Evolutionary conservation across 2,329 filamentous ascomycete genomes (phyloP).

Genomic region (Dryadomyces sulphureus): DNA sequence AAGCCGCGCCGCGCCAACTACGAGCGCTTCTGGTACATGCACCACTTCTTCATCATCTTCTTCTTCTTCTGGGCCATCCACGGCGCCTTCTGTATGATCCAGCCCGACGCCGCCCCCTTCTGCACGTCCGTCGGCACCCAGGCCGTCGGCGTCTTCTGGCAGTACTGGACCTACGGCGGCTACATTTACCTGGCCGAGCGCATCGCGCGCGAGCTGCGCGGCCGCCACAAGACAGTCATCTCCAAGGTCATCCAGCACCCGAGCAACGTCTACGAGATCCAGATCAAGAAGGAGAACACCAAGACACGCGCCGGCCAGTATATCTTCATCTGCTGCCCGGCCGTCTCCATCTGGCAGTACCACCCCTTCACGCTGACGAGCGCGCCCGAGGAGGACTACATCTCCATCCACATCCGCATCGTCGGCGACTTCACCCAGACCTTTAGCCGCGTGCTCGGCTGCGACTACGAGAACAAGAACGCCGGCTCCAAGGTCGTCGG

Average conservation of each 20-base stretch:
- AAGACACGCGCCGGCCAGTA: conserved; percentile 73
- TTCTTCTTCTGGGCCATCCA: conserved; percentile 88
- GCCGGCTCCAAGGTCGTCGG: conserved; percentile 54
- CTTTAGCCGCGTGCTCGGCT: conserved; percentile 58
- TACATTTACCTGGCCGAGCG: conserved; percentile 70
- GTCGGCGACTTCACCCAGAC: conserved; percentile 71
- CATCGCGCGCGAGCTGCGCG: conserved; percentile 62
- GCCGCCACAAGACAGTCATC: conserved; percentile 71
- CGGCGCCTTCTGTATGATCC: conserved; percentile 83
- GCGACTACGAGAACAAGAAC: conserved; percentile 49
- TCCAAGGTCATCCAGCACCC: conserved; percentile 84
- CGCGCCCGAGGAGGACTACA: conserved; percentile 80
- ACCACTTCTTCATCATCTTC: conserved; percentile 78
- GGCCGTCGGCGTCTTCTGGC: conserved; percentile 68
- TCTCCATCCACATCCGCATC: conserved; percentile 71
- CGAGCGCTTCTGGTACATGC: conserved; percentile 82
- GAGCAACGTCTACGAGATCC: conserved; percentile 78
- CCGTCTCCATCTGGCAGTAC: conserved; percentile 78
- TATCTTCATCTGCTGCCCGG: conserved; percentile 78
- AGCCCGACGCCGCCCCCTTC: conserved; percentile 66
- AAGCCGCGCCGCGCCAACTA: conserved; percentile 69
- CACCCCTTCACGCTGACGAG: conserved; percentile 79
- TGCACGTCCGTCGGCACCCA: conserved; percentile 52
- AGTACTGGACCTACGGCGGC: conserved; percentile 76
- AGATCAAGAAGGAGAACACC: conserved; percentile 81